Evolutionary conservation across 441 rosid genomes (phyloP).

Genomic region (Populus hybrid): DNA sequence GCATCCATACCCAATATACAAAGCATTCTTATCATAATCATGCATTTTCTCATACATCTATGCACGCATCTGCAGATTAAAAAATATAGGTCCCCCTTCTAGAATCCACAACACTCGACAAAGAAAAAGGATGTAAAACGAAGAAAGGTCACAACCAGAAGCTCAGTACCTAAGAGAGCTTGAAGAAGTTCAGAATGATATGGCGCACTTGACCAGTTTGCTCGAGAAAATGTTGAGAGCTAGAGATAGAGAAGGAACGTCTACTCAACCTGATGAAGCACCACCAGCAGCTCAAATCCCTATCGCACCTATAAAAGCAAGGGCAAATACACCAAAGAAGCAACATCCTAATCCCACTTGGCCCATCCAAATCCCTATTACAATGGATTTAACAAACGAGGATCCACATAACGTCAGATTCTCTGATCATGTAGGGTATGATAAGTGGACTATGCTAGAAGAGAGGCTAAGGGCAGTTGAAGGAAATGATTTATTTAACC

Average conservation of each 20-base stretch:
- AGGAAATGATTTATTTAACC: not conserved
- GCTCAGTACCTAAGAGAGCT: too few relatives aligned
- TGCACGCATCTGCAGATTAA: too few relatives aligned
- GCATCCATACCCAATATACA: too few relatives aligned
- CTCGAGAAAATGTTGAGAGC: too few relatives aligned
- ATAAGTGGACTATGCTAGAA: not conserved
- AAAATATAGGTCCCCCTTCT: too few relatives aligned
- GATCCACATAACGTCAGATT: not conserved
- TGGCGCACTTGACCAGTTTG: too few relatives aligned
- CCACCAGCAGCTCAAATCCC: not conserved
- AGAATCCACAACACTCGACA: too few relatives aligned
- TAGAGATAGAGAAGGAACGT: not conserved
- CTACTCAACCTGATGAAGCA: not conserved
- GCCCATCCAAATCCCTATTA: not conserved
- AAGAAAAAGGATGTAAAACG: too few relatives aligned
- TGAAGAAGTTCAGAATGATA: too few relatives aligned
- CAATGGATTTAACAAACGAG: not conserved
- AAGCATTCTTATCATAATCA: too few relatives aligned
- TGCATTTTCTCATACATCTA: too few relatives aligned
- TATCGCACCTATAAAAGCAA: accelerated
- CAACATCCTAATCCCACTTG: not conserved
- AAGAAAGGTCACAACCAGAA: too few relatives aligned
- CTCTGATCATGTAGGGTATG: not conserved
- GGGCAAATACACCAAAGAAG: not conserved
- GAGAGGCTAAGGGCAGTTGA: not conserved